phyloP scores from a whole-genome alignment of 805 yeast species.

The Middelhovenomyces tepae region DNA sequence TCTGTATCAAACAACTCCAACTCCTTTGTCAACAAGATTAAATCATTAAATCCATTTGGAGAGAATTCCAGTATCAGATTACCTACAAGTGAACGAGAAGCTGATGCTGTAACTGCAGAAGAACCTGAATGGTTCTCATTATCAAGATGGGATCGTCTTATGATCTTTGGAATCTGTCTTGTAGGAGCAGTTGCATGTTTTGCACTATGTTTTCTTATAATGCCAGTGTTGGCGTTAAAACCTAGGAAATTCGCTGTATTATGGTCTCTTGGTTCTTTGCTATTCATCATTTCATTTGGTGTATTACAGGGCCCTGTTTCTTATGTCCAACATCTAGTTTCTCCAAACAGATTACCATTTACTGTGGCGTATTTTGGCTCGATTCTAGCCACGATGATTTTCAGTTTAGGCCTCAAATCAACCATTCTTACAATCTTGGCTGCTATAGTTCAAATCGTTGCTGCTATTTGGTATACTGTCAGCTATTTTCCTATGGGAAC shows the following conservation, averaged over 20 bases:
- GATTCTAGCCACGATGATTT: conserved; percentile 67
- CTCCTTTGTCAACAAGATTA: conserved; percentile 19
- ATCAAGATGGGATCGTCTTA: conserved; percentile 69
- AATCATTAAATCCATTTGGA: conserved; percentile 23
- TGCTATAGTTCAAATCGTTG: conserved; percentile 68
- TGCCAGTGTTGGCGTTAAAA: conserved; percentile 81
- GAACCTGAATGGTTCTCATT: conserved; percentile 33
- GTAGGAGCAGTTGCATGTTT: conserved; percentile 76
- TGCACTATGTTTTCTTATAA: conserved; percentile 66
- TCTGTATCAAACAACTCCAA: conserved; percentile 7
- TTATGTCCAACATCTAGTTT: conserved; percentile 62
- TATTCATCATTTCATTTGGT: conserved; percentile 85
- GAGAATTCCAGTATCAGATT: conserved; percentile 13
- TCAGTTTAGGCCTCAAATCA: conserved; percentile 61
- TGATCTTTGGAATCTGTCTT: conserved; percentile 70
- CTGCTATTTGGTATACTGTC: conserved; percentile 82
- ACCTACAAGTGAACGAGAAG: conserved; percentile 17
- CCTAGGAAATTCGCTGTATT: conserved; percentile 80
- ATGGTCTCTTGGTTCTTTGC: conserved; percentile 86
- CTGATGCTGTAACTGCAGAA: conserved; percentile 22
- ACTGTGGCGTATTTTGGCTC: conserved; percentile 74
- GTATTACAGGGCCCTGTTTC: conserved; percentile 87
- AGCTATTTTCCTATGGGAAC: conserved; percentile 97
- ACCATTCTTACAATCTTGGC: conserved; percentile 70
- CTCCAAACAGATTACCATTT: conserved; percentile 71